These are phyloP conservation scores for Colletotrichum ledebouriae DNA, from an alignment of 2,329 filamentous ascomycete genomes.

Conservation along the genomic window DNA sequence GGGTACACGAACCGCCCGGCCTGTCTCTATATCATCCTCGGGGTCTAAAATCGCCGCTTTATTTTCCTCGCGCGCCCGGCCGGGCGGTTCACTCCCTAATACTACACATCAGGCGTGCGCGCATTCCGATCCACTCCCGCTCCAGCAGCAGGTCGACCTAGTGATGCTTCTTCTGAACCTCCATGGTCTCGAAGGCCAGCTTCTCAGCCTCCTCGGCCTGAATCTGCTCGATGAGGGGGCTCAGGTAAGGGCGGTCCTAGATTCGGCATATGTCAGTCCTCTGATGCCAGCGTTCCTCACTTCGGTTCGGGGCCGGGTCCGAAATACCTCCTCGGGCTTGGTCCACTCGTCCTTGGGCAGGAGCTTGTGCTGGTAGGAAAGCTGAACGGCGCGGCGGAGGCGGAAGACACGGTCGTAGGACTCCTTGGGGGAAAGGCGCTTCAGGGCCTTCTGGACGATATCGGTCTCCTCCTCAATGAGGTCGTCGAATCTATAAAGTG, in stretches of 20 bases:
- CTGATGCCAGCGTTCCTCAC: background rate
- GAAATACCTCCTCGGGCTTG: slow-evolving; percentile 65
- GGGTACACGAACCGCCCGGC: slow-evolving; percentile 42
- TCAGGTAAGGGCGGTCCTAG: slow-evolving; percentile 68
- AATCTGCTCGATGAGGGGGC: slow-evolving; percentile 66
- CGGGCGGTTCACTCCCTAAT: slow-evolving; percentile 38
- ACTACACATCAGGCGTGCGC: slow-evolving; percentile 42
- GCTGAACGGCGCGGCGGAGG: slow-evolving; percentile 93
- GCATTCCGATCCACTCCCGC: slow-evolving; percentile 4
- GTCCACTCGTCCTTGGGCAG: slow-evolving; percentile 74
- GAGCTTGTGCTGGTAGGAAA: slow-evolving; percentile 73
- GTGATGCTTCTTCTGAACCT: slow-evolving; percentile 63
- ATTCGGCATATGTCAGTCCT: slow-evolving; percentile 42
- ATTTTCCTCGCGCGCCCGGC: slow-evolving; percentile 30
- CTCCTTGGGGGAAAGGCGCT: slow-evolving; percentile 90
- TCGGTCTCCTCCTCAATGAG: slow-evolving; percentile 94
- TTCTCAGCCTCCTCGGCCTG: slow-evolving; percentile 65
- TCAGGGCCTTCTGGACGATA: slow-evolving; percentile 86
- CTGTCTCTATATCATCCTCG: slow-evolving; percentile 20
- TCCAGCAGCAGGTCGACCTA: slow-evolving; percentile 30
- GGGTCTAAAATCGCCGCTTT: slow-evolving; percentile 32
- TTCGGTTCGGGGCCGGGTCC: background rate
- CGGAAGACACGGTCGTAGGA: slow-evolving; percentile 98
- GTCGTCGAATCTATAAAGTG: slow-evolving; percentile 82
- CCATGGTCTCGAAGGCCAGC: slow-evolving; percentile 64